Evolutionary conservation across 176 grass and related monocot species (phyloP).

Genomic region (sorghum (Sorghum bicolor)): DNA sequence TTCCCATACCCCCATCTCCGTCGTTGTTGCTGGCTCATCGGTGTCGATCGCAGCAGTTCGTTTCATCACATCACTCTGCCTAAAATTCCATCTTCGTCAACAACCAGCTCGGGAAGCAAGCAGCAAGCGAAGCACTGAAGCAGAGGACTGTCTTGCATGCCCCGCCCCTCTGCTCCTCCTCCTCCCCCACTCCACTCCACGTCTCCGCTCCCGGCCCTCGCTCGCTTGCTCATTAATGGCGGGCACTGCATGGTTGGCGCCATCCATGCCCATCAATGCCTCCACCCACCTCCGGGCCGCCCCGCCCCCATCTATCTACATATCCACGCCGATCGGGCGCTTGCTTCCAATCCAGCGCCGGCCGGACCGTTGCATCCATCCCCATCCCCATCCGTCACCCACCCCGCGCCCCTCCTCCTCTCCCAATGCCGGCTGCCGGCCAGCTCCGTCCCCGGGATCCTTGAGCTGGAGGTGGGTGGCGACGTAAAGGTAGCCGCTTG

Average conservation of each 20-base stretch:
- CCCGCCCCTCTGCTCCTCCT: background rate
- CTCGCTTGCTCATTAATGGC: slow-evolving; percentile 51
- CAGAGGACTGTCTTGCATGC: background rate
- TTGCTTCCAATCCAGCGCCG: slow-evolving; percentile 6
- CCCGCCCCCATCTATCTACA: background rate
- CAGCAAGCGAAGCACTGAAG: background rate
- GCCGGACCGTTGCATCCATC: background rate
- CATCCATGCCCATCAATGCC: slow-evolving; percentile 46
- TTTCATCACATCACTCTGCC: background rate
- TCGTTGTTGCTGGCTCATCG: background rate
- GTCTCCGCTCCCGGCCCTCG: background rate
- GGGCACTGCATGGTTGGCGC: slow-evolving; percentile 25
- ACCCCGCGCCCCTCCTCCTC: background rate
- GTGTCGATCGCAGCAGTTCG: background rate
- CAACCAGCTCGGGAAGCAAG: background rate
- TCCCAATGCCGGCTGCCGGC: slow-evolving; percentile 24
- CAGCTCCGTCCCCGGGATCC: slow-evolving; percentile 22
- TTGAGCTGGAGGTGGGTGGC: slow-evolving; percentile 47
- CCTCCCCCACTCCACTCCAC: background rate
- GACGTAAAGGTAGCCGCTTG: slow-evolving; percentile 14
- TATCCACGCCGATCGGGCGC: background rate
- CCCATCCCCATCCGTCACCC: slow-evolving; percentile 12
- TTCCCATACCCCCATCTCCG: too few relatives aligned
- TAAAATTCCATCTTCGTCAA: background rate
- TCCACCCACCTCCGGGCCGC: slow-evolving; percentile 32